Evolutionary conservation across 495 filamentous ascomycete species (phyloP), one percentile per base, ranked within the genome.

Genomic region (Xylaria nigripes): DNA sequence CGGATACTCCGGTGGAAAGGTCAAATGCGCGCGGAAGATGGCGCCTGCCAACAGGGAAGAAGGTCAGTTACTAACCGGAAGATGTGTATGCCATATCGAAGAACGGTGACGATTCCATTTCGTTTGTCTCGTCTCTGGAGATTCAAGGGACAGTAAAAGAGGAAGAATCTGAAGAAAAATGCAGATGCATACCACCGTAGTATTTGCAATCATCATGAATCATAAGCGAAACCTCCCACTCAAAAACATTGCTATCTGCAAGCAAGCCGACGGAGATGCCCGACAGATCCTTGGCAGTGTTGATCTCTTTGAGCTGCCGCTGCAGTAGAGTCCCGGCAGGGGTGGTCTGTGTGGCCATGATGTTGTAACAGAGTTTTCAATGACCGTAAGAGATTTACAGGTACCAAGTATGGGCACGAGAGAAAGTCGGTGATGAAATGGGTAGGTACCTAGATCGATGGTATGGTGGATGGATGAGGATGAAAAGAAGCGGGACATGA

Each of bases 161-260:
- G 19, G 38, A 46, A 49, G 29, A 30, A 38, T n/a, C n/a, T 40
- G 34, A 15, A 45, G 32, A 43, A 24, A 48, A 23, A 54, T 7
- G 41, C 38, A 30, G 48, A 15, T n/a, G 61, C 65, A 27, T 72
- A 84, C 72, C 93, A 60, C 92, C 94, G 64, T 97, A 98, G 64
- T 89, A 85, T 70, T 94, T 92, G 70, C 89, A 92, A 61, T 98
- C 93, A 63, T 98, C 93, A 27, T 79, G 87, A 62, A 98, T 93
- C 93, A 98, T 98, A 30, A 98, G 80, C 86, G 96, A 95, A 15
- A 98, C 90, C 68, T 97, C 92, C 93, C 93, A 98, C 75, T 96
- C 86, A 59, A 95, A 96, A n/a, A 97, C 85, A 65, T 95, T 96
- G 73, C 76, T 84, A 61, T 86, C 76, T 56, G 84, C 82, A 22